Conservation (phyloP, 225 moss, liverwort and hornwort species). For the Polytrichum formosum region DNA sequence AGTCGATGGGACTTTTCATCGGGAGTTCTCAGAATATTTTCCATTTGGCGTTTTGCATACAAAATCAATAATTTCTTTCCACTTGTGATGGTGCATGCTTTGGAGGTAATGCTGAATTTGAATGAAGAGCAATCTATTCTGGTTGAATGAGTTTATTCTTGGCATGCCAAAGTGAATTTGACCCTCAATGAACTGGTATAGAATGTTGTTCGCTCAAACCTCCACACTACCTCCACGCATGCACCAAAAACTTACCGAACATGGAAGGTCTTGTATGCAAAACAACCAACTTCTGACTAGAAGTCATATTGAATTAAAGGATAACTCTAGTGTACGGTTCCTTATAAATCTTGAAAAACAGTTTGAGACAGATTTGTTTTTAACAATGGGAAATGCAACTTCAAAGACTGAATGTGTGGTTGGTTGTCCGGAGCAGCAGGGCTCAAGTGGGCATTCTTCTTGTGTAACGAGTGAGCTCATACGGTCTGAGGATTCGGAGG, state of each 20-base stretch:
- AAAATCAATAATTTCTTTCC: background rate
- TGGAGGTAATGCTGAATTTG: too few relatives aligned
- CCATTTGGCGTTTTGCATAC: background rate
- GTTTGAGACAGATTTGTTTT: background rate
- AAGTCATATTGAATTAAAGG: too few relatives aligned
- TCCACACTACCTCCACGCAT: too few relatives aligned
- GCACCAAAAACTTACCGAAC: too few relatives aligned
- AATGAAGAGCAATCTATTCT: too few relatives aligned
- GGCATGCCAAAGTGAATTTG: too few relatives aligned
- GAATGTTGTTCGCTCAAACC: too few relatives aligned
- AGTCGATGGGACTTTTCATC: too few relatives aligned
- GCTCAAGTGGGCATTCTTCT: slow-evolving; percentile 8
- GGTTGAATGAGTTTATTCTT: too few relatives aligned
- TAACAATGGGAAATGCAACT: slow-evolving; percentile 3
- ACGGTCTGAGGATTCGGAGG: slow-evolving; percentile 4
- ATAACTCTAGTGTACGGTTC: background rate
- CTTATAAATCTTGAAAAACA: background rate
- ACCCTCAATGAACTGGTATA: too few relatives aligned
- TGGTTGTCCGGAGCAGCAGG: background rate
- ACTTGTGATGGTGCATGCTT: background rate
- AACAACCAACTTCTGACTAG: too few relatives aligned
- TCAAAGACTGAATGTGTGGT: slow-evolving; percentile 12
- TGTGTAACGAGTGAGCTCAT: slow-evolving; percentile 31
- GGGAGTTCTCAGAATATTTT: background rate
- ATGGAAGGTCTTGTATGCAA: too few relatives aligned